phyloP scores from a whole-genome alignment of 495 filamentous ascomycete species.

The Penicillium dipodomyicola region DNA sequence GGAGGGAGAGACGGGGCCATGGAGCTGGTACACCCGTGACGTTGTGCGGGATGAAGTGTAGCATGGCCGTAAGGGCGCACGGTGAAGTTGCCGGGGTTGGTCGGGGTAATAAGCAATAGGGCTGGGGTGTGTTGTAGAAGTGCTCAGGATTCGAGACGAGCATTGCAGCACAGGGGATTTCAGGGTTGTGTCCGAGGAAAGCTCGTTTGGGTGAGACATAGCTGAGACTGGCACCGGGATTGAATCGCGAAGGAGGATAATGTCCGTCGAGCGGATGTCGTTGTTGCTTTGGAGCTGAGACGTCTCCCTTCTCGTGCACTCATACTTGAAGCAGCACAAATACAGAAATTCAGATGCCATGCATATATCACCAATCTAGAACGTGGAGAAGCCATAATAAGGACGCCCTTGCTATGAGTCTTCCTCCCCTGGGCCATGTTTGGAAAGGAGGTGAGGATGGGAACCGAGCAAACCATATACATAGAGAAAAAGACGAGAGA shows the following conservation, averaged over 20 bases:
- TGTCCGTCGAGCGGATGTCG: neutral
- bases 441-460: conserved; percentile 6
- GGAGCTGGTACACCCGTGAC: neutral
- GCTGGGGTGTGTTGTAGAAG: neutral
- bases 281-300: neutral
- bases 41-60: neutral
- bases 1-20: neutral
- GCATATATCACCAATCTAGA: conserved; percentile 10
- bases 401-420: conserved; percentile 30
- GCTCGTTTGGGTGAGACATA: neutral
- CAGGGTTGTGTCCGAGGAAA: neutral
- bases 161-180: neutral
- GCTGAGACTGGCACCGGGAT: neutral
- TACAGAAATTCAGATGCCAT: neutral
- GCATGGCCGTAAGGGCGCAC: neutral
- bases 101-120: neutral
- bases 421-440: conserved; percentile 12
- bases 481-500: conserved; percentile 9
- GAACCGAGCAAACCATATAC: conserved; percentile 7
- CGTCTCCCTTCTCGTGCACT: neutral
- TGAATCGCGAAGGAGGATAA: neutral
- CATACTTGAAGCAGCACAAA: neutral
- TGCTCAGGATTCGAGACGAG: neutral
- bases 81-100: neutral
- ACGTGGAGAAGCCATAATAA: conserved; percentile 3